Conservation (phyloP, 768 basidiomycete genomes). For the Dioszegia aurantiaca region DNA sequence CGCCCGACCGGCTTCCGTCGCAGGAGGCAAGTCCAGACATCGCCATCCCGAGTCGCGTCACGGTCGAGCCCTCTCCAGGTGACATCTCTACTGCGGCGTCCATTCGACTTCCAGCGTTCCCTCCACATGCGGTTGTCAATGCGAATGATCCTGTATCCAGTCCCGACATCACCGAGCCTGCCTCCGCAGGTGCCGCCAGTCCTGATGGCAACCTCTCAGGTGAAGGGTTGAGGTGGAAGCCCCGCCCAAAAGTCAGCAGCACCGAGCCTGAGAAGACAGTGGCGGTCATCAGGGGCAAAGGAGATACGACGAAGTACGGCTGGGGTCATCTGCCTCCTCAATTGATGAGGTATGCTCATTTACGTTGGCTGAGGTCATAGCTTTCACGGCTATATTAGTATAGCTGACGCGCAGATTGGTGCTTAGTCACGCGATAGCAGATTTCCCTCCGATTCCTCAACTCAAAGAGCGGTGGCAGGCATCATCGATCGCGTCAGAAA, state of each 20-base stretch:
- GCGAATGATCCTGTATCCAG: not conserved
- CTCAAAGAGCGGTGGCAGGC: not conserved
- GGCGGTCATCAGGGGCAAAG: not conserved
- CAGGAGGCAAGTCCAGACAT: no score
- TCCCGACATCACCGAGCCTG: not conserved
- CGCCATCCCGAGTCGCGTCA: no score
- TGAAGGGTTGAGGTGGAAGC: conserved; percentile 1
- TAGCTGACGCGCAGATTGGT: not conserved
- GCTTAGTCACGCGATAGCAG: not conserved
- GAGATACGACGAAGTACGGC: not conserved
- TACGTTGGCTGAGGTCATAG: not conserved
- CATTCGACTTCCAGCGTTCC: not conserved
- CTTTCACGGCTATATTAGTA: no score
- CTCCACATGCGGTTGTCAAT: conserved; percentile 4
- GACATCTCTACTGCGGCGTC: not conserved
- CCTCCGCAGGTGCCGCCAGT: not conserved
- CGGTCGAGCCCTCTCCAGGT: no score
- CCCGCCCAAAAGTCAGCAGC: not conserved
- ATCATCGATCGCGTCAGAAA: not conserved
- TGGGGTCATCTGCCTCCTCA: conserved; percentile 8
- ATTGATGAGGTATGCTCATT: not conserved
- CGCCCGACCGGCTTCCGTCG: no score
- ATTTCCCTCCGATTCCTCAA: not conserved
- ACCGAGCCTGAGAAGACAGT: not conserved
- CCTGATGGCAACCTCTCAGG: not conserved